Evolutionary conservation across 768 basidiomycete species (phyloP), one percentile per base, ranked within the genome.

Genomic region (Mycena belliarum): DNA sequence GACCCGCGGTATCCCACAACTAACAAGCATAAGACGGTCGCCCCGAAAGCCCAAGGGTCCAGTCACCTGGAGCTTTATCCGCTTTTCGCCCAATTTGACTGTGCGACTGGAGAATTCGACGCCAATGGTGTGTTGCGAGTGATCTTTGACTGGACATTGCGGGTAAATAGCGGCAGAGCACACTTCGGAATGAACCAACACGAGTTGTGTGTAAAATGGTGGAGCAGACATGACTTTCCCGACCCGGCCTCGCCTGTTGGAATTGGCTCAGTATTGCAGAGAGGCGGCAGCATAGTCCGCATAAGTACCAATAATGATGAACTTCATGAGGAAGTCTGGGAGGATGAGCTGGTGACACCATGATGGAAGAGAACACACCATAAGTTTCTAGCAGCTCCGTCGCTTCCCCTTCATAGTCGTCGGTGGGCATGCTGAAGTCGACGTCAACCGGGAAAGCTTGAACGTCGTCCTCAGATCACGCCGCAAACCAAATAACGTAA

Each of bases 1-100:
- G 96, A 18, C 96, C 96, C 29, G 95, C 96, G 21, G 94, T 95
- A 71, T 97, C 95, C 95, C 96, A 98, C 44, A 96, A 76, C 93
- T 96, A 63, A 16, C 40, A 43, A n/a, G 43, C 32, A 43, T 46
- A 41, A 63, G 45, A 55, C 23, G 59, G 59, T 57, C n/a, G 49
- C 66, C 57, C 65, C 52, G 44, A 41, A 32, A 42, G 20, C 60
- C 28, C 26, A 46, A 57, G 35, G 56, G 38, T 49, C 46, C 15
- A 66, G 82, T 62, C 44, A 94, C 95, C 85, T 98, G 96, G 37
- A 98, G 82, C 73, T 97, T 98, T 64, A 97, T 93, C 63, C 89
- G 84, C 75, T 94, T 93, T 79, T 97, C 95, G 49, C 92, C 95
- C 23, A 98, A 81, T 67, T 89, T 89, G 58, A 99, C 85, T 0